Percentiles rank a stretch among this genome's conserved stretches.
Conservation (phyloP, 768 basidiomycete species). For the Trametes elegans region DNA sequence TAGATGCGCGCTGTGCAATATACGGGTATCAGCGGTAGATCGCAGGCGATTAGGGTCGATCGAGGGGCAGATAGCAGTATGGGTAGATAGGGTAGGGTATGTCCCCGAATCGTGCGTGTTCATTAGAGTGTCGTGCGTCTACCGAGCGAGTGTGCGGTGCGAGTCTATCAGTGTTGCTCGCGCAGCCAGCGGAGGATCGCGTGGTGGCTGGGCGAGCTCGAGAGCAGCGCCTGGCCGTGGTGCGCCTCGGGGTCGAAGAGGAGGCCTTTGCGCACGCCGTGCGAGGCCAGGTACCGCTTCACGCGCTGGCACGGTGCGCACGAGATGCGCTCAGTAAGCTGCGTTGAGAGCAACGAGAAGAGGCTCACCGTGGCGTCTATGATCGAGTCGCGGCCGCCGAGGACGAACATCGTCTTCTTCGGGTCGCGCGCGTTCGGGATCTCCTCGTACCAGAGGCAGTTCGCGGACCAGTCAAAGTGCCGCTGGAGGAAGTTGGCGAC, state of each 20-base stretch:
- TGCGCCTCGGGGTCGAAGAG: constrained; percentile 60
- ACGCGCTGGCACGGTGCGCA: constrained; percentile 50
- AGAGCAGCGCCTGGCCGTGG: constrained; percentile 61
- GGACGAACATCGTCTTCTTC: constrained; percentile 63
- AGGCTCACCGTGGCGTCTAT: constrained; percentile 62
- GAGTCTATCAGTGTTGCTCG: constrained; percentile 14
- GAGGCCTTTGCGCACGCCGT: constrained; percentile 67
- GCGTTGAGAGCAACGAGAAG: neutral
- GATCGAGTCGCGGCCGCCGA: constrained; percentile 84
- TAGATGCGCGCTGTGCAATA: no score
- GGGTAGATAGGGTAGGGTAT: no score
- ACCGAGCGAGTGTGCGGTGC: no score
- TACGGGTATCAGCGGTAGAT: no score
- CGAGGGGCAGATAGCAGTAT: no score
- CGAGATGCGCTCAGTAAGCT: neutral
- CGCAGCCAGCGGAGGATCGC: constrained; percentile 65
- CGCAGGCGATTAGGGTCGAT: no score
- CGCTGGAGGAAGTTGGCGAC: constrained; percentile 82
- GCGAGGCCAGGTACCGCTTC: constrained; percentile 68
- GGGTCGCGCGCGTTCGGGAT: constrained; percentile 78
- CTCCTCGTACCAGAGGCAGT: constrained; percentile 88
- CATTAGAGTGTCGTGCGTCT: neutral
- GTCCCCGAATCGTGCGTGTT: neutral
- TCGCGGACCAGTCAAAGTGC: constrained; percentile 84
- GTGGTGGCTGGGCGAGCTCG: constrained; percentile 49